These are phyloP conservation scores for Penicillium hesseltinei DNA, from an alignment of 2,329 filamentous ascomycete genomes.

Conservation along the genomic window DNA sequence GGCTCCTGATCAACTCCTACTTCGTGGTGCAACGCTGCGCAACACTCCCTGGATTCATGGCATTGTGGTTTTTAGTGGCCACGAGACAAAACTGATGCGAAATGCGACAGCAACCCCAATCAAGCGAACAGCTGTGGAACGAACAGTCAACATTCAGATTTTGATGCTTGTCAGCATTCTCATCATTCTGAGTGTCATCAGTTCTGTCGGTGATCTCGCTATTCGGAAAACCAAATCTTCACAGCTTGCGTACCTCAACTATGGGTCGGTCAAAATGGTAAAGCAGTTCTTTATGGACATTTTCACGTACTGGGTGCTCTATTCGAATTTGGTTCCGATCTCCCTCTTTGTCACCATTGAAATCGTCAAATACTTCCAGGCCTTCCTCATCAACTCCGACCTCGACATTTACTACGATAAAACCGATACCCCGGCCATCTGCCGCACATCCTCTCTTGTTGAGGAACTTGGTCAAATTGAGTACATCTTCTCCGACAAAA, in stretches of 20 bases:
- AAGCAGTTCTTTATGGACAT: slow-evolving; percentile 89
- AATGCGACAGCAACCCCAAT: slow-evolving; percentile 97
- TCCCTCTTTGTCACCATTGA: slow-evolving; percentile 97
- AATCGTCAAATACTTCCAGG: slow-evolving; percentile 96
- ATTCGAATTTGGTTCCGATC: slow-evolving; percentile 93
- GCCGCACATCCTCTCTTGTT: slow-evolving; percentile 91
- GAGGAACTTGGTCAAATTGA: slow-evolving; percentile 98
- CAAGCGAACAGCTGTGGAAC: slow-evolving; percentile 94
- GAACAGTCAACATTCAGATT: slow-evolving; percentile 90
- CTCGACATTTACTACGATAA: slow-evolving; percentile 97
- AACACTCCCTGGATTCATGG: slow-evolving; percentile 98
- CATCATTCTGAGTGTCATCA: slow-evolving; percentile 79
- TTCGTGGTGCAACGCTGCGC: slow-evolving; percentile 87
- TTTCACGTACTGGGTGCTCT: slow-evolving; percentile 97
- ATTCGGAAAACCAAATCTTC: slow-evolving; percentile 63
- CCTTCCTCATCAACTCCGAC: slow-evolving; percentile 96
- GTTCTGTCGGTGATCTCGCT: slow-evolving; percentile 86
- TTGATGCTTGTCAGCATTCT: slow-evolving; percentile 84
- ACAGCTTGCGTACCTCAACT: slow-evolving; percentile 70
- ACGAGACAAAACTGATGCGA: slow-evolving; percentile 98
- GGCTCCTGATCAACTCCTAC: slow-evolving; percentile 85
- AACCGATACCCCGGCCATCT: slow-evolving; percentile 92
- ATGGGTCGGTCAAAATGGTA: slow-evolving; percentile 64
- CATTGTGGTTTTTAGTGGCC: slow-evolving; percentile 92
- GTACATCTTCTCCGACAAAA: slow-evolving; percentile 98